Evolutionary conservation across 108 stramenopile genomes (phyloP).

Genomic region (Mediolabrus comicus): DNA sequence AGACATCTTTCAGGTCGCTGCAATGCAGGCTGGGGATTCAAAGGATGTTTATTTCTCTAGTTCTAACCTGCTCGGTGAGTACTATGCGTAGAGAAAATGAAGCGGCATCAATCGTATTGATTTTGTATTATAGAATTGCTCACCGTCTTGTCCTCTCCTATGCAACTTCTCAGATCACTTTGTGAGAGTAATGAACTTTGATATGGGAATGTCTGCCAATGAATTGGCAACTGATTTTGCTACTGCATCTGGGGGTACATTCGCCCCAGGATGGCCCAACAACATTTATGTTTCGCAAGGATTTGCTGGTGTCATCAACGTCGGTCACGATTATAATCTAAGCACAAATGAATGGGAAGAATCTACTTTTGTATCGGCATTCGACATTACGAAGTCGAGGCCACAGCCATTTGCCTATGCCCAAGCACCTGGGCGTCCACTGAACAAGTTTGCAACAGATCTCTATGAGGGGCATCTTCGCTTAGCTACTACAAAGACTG

Average conservation of each 20-base stretch:
- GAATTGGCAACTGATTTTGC: constrained; percentile 3
- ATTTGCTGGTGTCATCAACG: constrained; percentile 19
- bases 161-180: constrained; percentile 3
- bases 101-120: background rate
- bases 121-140: background rate
- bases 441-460: constrained; percentile 46
- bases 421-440: constrained; percentile 27
- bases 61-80: constrained; percentile 22
- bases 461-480: constrained; percentile 43
- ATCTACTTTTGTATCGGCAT: constrained; percentile 43
- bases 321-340: constrained; percentile 22
- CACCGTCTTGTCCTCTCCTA: background rate
- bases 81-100: background rate
- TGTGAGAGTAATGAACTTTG: constrained; percentile 36
- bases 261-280: constrained; percentile 30
- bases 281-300: constrained; percentile 39
- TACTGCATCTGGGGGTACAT: constrained; percentile 6
- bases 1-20: constrained; percentile 37
- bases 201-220: constrained; percentile 24
- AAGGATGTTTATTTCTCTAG: constrained; percentile 3
- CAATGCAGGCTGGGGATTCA: constrained; percentile 39
- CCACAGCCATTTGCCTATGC: constrained; percentile 27
- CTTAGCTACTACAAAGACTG: constrained; percentile 36
- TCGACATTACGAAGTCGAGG: constrained; percentile 16
- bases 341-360: constrained; percentile 17